Base-by-base conservation (phyloP, 2,329 filamentous ascomycete genomes). In the Aureobasidium sp. region DNA sequence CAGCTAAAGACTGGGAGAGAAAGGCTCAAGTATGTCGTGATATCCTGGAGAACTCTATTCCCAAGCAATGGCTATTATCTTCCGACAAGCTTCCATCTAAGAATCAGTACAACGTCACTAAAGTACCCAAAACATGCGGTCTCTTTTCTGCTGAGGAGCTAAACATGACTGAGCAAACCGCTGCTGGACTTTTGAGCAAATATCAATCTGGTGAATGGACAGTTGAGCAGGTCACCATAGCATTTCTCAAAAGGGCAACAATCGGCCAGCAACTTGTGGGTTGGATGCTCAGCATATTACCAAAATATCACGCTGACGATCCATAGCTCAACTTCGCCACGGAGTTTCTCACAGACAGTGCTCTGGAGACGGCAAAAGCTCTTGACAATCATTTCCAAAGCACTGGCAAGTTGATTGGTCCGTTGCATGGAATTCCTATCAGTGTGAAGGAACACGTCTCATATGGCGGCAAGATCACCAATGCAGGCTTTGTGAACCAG, bases 31-130 rank as follows among this genome's bases (percentile, higher is more conserved):
- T 53, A n/a, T 53, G 51, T n/a, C 51, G 51, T 32, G 51, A 53
- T 30, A 47, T 53, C 22, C 41, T 45, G n/a, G 29, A 47, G 22
- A 67, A 67, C 37, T 76, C 76, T 1, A 80, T 85, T 51, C 80
- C 81, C 1, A 55, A 69, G 1, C 75, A 83, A 61, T 84, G 79
- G 76, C 70, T 72, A 42, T 72, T 85, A 3, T 78, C 80, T 0
- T 63, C 64, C 6, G 62, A 74, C 39, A 66, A 81, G 38, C 62
- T 83, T 1, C 81, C 81, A 1, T 70, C 76, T 0, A 71, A 72
- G 0, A 70, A 72, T 25, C 74, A 80, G 59, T 68, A 75, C 41
- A 74, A 84, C 60, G 77, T 85, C 14, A 79, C 75, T 0, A 59
- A 59, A 2, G 82, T 81, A 65, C 79, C 81, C 2, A 62, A 60